Evolutionary conservation across 2,329 filamentous ascomycete genomes (phyloP).

Genomic region (Cladophialophora bantiana): DNA sequence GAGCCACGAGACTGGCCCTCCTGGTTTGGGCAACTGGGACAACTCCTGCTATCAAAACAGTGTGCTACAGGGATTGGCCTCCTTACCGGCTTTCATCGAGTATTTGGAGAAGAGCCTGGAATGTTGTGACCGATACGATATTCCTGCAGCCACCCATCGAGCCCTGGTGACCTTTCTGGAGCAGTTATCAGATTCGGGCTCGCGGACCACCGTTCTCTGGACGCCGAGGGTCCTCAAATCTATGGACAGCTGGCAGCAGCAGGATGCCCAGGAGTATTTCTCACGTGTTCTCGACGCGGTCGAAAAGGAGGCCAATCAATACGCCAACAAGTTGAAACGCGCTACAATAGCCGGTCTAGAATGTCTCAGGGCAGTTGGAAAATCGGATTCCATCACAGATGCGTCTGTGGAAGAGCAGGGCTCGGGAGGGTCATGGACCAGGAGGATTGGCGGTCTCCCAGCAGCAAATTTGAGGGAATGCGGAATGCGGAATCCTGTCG

Average conservation of each 20-base stretch:
- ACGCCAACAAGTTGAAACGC: constrained; percentile 23
- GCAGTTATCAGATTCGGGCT: constrained; percentile 67
- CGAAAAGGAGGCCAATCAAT: constrained; percentile 73
- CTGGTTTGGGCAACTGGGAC: constrained; percentile 86
- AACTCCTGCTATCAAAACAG: constrained; percentile 99
- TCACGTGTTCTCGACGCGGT: constrained; percentile 86
- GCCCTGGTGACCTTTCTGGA: constrained; percentile 72
- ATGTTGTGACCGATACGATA: constrained; percentile 38
- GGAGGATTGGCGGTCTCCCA: background rate
- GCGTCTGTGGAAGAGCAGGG: background rate
- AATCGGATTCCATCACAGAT: background rate
- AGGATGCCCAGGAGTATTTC: constrained; percentile 97
- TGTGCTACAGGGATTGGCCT: constrained; percentile 82
- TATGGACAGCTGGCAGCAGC: constrained; percentile 94
- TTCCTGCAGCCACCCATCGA: constrained; percentile 53
- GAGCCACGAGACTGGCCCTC: constrained; percentile 46
- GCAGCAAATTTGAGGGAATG: constrained; percentile 28
- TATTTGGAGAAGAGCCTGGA: constrained; percentile 48
- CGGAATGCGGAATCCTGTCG: constrained; percentile 75
- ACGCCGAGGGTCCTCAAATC: constrained; percentile 82
- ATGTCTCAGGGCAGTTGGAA: constrained; percentile 23
- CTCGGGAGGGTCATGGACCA: background rate
- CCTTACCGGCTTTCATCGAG: constrained; percentile 71
- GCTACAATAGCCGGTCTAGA: constrained; percentile 33
- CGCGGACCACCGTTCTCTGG: constrained; percentile 67